Evolutionary conservation across 306 rosid species (phyloP).

Genomic region (Senna tora): DNA sequence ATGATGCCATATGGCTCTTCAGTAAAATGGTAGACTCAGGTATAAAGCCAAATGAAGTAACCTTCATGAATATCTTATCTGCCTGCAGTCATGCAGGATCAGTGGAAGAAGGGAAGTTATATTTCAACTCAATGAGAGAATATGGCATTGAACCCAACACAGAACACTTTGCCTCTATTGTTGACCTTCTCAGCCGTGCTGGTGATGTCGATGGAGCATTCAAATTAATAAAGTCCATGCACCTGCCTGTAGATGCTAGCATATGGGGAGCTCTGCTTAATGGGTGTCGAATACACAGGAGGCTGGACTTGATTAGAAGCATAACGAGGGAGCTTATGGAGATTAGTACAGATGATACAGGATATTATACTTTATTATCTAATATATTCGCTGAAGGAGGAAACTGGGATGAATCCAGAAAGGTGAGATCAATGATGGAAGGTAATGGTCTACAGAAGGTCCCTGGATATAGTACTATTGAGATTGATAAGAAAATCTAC

Average conservation of each 20-base stretch:
- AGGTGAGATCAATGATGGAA: constrained; percentile 77
- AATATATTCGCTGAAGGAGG: constrained; percentile 89
- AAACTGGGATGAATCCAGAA: constrained; percentile 76
- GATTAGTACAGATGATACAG: constrained; percentile 72
- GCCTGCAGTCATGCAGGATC: constrained; percentile 91
- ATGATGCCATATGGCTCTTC: constrained; percentile 62
- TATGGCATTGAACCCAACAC: constrained; percentile 61
- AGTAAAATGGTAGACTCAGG: constrained; percentile 60
- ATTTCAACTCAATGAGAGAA: constrained; percentile 62
- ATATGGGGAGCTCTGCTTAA: constrained; percentile 86
- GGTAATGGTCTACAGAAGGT: constrained; percentile 74
- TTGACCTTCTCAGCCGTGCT: constrained; percentile 87
- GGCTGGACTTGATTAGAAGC: constrained; percentile 63
- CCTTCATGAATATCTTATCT: constrained; percentile 85
- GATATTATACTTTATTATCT: constrained; percentile 84
- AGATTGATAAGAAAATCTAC: constrained; percentile 63
- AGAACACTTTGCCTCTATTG: constrained; percentile 72
- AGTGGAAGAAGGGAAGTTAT: constrained; percentile 67
- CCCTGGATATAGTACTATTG: constrained; percentile 80
- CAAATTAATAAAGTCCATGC: constrained; percentile 62
- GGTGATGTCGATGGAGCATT: constrained; percentile 81
- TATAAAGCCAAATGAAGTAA: constrained; percentile 72
- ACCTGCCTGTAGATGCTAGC: constrained; percentile 62
- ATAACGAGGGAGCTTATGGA: constrained; percentile 54
- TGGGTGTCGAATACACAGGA: constrained; percentile 81